phyloP scores from a whole-genome alignment of 2,329 filamentous ascomycete species.

The Aureobasidium sp. region DNA sequence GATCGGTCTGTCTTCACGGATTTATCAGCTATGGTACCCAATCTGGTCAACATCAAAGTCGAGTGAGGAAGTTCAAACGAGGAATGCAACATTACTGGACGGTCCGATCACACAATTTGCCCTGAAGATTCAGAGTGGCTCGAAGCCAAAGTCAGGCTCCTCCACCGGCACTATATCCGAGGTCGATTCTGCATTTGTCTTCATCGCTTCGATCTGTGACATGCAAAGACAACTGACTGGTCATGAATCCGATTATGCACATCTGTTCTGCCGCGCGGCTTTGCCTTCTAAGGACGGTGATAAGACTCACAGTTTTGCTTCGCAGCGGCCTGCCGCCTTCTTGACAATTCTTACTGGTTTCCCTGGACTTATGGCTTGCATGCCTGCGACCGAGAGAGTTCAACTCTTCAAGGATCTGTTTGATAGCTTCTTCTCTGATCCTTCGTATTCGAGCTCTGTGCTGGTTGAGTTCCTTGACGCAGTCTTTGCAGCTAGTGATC shows the following conservation, averaged over 20 bases:
- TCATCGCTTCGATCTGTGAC: conserved; percentile 10
- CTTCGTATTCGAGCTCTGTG: neutral
- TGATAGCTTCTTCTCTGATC: neutral
- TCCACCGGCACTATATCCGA: neutral
- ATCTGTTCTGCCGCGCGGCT: conserved; percentile 2
- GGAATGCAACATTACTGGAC: neutral
- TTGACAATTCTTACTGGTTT: neutral
- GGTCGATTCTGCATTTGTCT: conserved; percentile 8
- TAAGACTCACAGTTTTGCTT: neutral
- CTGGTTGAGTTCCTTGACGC: conserved; percentile 1
- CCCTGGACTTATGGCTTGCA: neutral
- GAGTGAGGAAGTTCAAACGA: neutral
- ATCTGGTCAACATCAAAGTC: conserved; percentile 5
- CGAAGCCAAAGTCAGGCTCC: neutral
- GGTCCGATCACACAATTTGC: neutral
- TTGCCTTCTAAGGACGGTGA: neutral
- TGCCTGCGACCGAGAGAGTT: neutral
- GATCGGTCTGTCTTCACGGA: neutral
- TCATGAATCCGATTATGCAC: neutral
- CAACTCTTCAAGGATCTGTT: neutral
- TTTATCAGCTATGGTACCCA: conserved; percentile 7
- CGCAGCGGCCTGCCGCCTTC: neutral
- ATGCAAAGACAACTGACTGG: neutral
- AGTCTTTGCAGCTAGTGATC: neutral
- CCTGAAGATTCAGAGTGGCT: neutral